phyloP scores from a whole-genome alignment of 2,329 filamentous ascomycete species.

The Microascus cirrosus region DNA sequence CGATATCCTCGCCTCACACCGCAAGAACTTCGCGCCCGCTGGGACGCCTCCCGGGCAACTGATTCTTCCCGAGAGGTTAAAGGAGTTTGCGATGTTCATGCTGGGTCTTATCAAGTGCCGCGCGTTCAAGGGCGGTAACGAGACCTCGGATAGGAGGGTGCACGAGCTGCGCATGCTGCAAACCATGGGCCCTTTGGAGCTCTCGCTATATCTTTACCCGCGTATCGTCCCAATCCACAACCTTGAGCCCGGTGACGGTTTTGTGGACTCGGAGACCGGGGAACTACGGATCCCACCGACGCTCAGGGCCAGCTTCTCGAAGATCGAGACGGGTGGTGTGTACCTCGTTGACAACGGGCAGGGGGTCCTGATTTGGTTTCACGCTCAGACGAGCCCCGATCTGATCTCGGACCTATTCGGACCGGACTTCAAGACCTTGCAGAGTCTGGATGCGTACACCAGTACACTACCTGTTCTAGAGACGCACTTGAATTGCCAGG shows the following conservation, averaged over 20 bases:
- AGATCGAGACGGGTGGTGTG: slow-evolving; percentile 83
- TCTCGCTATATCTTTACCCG: slow-evolving; percentile 89
- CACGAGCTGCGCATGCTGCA: slow-evolving; percentile 88
- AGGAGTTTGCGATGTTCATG: slow-evolving; percentile 95
- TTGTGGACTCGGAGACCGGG: slow-evolving; percentile 76
- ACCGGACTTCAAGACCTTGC: slow-evolving; percentile 42
- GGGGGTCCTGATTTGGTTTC: slow-evolving; percentile 82
- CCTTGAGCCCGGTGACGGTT: slow-evolving; percentile 76
- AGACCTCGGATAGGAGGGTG: slow-evolving; percentile 80
- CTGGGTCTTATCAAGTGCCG: slow-evolving; percentile 81
- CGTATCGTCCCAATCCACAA: slow-evolving; percentile 89
- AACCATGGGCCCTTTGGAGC: slow-evolving; percentile 73
- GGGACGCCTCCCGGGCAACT: slow-evolving; percentile 83
- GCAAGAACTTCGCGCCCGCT: slow-evolving; percentile 78
- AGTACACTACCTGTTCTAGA: slow-evolving; percentile 73
- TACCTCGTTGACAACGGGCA: slow-evolving; percentile 96
- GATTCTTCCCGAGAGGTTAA: slow-evolving; percentile 88
- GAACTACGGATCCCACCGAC: slow-evolving; percentile 75
- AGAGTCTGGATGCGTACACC: slow-evolving; percentile 69
- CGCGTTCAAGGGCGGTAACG: slow-evolving; percentile 85
- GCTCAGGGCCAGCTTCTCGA: slow-evolving; percentile 73
- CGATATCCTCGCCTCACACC: slow-evolving; percentile 82
- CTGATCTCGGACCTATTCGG: slow-evolving; percentile 86
- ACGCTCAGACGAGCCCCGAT: slow-evolving; percentile 85
- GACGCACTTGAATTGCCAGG: slow-evolving; percentile 89